Evolutionary conservation across 192 early-diverging fungal species (phyloP).

Genomic region (Dimargaris cristalligena): DNA sequence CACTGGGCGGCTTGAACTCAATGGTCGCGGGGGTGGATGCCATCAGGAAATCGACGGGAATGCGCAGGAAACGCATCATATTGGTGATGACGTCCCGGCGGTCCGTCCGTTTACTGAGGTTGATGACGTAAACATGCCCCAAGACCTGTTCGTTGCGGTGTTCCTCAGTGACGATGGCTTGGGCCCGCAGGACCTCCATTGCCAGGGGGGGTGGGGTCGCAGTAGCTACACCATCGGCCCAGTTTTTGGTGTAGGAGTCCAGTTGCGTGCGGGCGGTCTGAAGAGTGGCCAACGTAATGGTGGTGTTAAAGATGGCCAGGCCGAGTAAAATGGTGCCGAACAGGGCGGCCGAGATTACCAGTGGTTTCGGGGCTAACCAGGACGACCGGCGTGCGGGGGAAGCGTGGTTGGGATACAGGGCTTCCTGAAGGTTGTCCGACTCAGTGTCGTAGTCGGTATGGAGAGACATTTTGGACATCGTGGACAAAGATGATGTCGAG

Average conservation of each 20-base stretch:
- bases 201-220: neutral
- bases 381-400: neutral
- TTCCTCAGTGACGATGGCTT: neutral
- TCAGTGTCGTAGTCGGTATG: neutral
- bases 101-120: constrained; percentile 12
- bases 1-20: neutral
- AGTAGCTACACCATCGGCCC: neutral
- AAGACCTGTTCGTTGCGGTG: constrained; percentile 11
- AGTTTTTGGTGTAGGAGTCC: neutral
- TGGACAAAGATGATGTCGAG: neutral
- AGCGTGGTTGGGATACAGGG: neutral
- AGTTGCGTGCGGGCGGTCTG: neutral
- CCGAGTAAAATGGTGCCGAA: neutral
- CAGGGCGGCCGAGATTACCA: no score
- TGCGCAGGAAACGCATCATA: constrained; percentile 15
- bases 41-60: constrained; percentile 19
- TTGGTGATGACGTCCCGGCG: constrained; percentile 13
- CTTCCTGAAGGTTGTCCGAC: neutral
- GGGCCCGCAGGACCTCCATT: neutral
- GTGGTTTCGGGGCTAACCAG: no score
- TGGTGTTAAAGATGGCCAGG: neutral
- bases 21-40: constrained; percentile 11
- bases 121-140: constrained; percentile 21
- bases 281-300: neutral
- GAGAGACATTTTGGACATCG: neutral